These are phyloP conservation scores for Ogataea dorogensis DNA, from an alignment of 805 yeast genomes.

Conservation along the genomic window DNA sequence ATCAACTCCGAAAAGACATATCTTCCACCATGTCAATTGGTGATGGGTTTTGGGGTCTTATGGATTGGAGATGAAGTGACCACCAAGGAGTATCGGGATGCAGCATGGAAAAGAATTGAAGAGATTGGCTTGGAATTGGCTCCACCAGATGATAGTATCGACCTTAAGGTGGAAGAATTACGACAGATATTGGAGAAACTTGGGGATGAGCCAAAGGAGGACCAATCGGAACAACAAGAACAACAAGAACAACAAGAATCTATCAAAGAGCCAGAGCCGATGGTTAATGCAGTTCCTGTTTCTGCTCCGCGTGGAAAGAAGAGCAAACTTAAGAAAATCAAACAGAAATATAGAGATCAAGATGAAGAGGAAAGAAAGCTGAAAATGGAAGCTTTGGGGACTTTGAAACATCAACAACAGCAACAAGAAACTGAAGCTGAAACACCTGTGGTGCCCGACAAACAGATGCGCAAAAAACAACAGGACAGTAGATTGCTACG, in stretches of 20 bases:
- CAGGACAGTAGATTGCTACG: conserved; percentile 32
- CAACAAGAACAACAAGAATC: too few species aligned
- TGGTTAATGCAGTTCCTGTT: conserved; percentile 13
- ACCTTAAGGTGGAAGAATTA: conserved; percentile 30
- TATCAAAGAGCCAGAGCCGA: conserved; percentile 17
- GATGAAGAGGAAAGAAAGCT: conserved; percentile 81
- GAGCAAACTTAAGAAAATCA: conserved; percentile 78
- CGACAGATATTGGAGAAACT: conserved; percentile 30
- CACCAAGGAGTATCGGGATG: conserved; percentile 34
- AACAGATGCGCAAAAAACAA: conserved; percentile 27
- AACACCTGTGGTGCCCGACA: conserved; percentile 14
- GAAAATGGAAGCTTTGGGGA: conserved; percentile 81
- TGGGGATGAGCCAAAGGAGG: conserved; percentile 15
- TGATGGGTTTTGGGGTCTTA: conserved; percentile 84
- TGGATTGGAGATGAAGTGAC: conserved; percentile 67
- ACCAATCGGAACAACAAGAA: conserved; percentile 8
- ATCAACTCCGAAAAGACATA: conserved; percentile 52
- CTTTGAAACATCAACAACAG: conserved; percentile 55
- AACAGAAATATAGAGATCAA: conserved; percentile 81
- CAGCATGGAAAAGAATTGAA: conserved; percentile 25
- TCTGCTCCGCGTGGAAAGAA: conserved; percentile 67
- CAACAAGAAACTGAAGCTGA: conserved; percentile 12
- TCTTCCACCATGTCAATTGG: conserved; percentile 77
- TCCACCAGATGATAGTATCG: conserved; percentile 27
- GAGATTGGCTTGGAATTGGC: conserved; percentile 32